Evolutionary conservation across 2,329 filamentous ascomycete species (phyloP).

Genomic region (Dothiorella sarmentorum): DNA sequence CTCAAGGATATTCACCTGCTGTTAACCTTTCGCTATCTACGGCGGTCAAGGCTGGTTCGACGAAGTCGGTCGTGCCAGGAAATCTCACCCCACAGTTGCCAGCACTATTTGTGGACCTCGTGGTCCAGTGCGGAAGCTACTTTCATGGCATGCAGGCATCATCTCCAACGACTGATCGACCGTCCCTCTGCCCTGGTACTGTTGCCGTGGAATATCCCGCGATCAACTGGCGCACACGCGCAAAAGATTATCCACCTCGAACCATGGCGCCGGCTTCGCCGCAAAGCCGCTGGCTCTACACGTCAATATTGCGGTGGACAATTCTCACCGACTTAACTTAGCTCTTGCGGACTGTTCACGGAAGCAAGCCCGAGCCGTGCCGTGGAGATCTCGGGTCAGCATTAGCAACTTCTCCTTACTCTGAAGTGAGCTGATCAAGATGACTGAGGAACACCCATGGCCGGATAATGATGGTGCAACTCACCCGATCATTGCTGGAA

Average conservation of each 20-base stretch:
- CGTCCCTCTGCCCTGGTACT: not conserved
- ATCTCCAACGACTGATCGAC: not conserved
- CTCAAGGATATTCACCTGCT: not conserved
- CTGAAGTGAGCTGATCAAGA: not conserved
- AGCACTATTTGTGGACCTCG: not conserved
- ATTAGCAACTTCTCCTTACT: not conserved
- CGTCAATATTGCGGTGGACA: constrained; percentile 1
- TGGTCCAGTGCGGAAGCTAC: not conserved
- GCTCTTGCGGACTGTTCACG: not conserved
- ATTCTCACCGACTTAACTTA: not conserved
- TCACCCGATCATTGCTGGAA: not conserved
- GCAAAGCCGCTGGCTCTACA: not conserved
- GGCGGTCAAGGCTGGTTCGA: not conserved
- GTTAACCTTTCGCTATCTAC: not conserved
- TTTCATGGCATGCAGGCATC: not conserved
- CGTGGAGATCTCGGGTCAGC: not conserved
- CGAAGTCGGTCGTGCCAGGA: not conserved
- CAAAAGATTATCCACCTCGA: not conserved
- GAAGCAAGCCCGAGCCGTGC: not conserved
- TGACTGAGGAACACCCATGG: not conserved
- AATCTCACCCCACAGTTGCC: not conserved
- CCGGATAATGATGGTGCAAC: not conserved
- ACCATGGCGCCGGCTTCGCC: not conserved
- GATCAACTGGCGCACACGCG: constrained; percentile 4
- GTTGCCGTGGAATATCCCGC: not conserved